Evolutionary conservation across 2,329 filamentous ascomycete genomes (phyloP), one percentile per base, ranked within the genome.

Genomic region (Phialemonium atrogriseum): DNA sequence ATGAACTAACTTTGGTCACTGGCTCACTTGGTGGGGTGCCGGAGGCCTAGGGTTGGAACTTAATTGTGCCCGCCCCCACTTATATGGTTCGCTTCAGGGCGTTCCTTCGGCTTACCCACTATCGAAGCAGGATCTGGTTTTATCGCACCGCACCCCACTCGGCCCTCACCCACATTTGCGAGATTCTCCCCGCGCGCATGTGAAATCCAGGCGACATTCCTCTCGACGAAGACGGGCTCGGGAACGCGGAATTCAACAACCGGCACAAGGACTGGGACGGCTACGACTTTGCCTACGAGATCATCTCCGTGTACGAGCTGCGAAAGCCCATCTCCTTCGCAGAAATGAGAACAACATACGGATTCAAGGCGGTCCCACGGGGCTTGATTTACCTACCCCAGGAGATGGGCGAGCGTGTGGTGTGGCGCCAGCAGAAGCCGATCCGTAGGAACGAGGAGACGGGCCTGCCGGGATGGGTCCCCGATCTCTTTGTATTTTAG

Each of bases 271-370:
- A 48, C 21, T 54, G 47, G 36, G 34, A 48, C 1, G 45, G 44
- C 4, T 52, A 49, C 10, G 41, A 53, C 15, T 54, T 37, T 4
- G 50, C 50, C 2, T 53, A 51, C 34, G 34, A 40, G 7, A 43
- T 53, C 3, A 33, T 37, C 0, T 41, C 38, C 0, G 46, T 48
- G 7, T 52, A 47, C 17, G 32, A 49, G 30, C 36, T 50, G 17
- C 29, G 33, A 0, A 10, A 10, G 7, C 35, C 39, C 0, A 43
- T 51, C 4, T 27, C 39, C 8, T 31, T 40, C 17, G 12, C 15
- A 0, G 37, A 40, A 31, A 42, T 50, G 44, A 40, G 22, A 19
- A 7, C 30, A 15, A 20, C 10, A 6, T 24, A 32, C 16, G 30
- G 30, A 5, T 15, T 32, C 16, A 23, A 24, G 14, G 14, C 16